phyloP scores from a whole-genome alignment of 352 stramenopile genomes.

The Phytophthora capsici region DNA sequence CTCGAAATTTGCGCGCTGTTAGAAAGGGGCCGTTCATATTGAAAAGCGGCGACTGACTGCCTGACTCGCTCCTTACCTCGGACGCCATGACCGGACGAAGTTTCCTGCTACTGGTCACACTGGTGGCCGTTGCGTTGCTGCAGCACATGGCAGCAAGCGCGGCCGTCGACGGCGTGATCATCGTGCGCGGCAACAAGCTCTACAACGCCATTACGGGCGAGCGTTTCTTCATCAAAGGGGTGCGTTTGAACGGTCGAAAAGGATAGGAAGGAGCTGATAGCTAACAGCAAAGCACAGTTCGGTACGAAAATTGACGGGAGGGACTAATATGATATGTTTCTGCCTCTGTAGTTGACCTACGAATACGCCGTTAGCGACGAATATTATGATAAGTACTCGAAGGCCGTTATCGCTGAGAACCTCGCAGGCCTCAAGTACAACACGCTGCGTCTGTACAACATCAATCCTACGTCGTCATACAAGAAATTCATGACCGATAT shows the following conservation, averaged over 20 bases:
- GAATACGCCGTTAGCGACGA: slow-evolving; percentile 88
- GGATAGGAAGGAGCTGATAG: slow-evolving; percentile 18
- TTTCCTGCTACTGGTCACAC: slow-evolving; percentile 27
- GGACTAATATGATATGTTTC: slow-evolving; percentile 13
- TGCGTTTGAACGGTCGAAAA: slow-evolving; percentile 44
- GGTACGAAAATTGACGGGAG: neutral
- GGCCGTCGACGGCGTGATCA: slow-evolving; percentile 54
- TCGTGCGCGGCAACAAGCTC: slow-evolving; percentile 90
- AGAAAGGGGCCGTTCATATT: slow-evolving; percentile 13
- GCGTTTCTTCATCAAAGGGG: slow-evolving; percentile 89
- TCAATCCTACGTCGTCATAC: slow-evolving; percentile 86
- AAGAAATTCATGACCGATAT: slow-evolving; percentile 89
- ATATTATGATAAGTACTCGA: slow-evolving; percentile 88
- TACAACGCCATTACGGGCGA: slow-evolving; percentile 84
- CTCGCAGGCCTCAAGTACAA: slow-evolving; percentile 84
- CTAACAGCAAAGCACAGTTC: slow-evolving; percentile 30
- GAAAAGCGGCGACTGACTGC: slow-evolving; percentile 28
- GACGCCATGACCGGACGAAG: slow-evolving; percentile 26
- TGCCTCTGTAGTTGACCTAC: slow-evolving; percentile 72
- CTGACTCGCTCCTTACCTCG: slow-evolving; percentile 6
- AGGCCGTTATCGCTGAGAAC: slow-evolving; percentile 67
- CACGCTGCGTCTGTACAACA: slow-evolving; percentile 88
- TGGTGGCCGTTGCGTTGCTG: slow-evolving; percentile 29
- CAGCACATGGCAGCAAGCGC: slow-evolving; percentile 17
- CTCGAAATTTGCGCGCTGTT: slow-evolving; percentile 19